Evolutionary conservation across 2,329 filamentous ascomycete genomes (phyloP).

Genomic region (Fusarium heterosporum): DNA sequence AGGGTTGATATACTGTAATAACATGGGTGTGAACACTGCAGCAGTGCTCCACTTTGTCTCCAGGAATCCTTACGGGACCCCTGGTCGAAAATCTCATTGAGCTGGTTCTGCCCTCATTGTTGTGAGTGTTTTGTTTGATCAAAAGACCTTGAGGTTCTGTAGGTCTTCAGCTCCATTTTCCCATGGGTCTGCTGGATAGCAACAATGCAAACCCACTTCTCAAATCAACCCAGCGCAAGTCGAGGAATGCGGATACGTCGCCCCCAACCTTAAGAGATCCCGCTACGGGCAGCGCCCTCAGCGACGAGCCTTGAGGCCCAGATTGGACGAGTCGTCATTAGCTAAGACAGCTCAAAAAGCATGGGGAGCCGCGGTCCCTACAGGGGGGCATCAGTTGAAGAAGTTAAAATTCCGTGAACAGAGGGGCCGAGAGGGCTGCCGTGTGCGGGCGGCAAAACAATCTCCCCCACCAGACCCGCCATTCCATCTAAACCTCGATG

Average conservation of each 20-base stretch:
- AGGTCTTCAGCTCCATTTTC: background rate
- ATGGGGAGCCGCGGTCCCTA: conserved; percentile 19
- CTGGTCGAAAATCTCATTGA: conserved; percentile 6
- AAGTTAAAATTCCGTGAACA: conserved; percentile 24
- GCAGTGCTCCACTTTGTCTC: conserved; percentile 28
- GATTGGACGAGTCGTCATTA: conserved; percentile 28
- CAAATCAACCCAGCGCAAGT: background rate
- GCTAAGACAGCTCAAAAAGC: conserved; percentile 26
- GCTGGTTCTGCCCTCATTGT: conserved; percentile 5
- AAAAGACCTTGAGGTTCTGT: background rate
- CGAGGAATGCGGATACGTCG: conserved; percentile 36
- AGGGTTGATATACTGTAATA: conserved; percentile 34
- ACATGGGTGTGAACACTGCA: conserved; percentile 10
- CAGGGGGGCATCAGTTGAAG: conserved; percentile 21
- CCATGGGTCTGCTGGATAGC: background rate
- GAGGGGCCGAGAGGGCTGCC: conserved; percentile 34
- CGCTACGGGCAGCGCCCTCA: conserved; percentile 45
- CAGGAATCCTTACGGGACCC: conserved; percentile 23
- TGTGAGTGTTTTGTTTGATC: background rate
- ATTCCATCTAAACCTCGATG: conserved; percentile 26
- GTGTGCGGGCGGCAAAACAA: conserved; percentile 35
- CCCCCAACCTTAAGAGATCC: conserved; percentile 33
- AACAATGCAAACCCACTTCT: background rate
- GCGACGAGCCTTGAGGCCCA: conserved; percentile 35
- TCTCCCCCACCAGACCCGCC: conserved; percentile 33